Conservation (phyloP, 495 filamentous ascomycete genomes). For the Aspergillus asperescens region DNA sequence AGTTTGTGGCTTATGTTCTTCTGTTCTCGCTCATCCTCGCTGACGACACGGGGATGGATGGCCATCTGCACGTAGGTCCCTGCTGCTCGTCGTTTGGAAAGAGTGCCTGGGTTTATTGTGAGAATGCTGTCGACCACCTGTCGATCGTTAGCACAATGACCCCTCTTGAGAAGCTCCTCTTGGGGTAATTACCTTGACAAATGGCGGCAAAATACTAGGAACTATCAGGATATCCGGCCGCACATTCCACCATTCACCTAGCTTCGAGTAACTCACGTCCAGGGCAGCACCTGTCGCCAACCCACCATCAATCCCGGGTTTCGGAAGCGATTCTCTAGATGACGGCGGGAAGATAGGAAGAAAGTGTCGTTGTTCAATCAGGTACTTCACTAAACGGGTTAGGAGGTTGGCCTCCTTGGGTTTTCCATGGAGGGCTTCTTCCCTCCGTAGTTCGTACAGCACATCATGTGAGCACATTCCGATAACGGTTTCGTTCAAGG, state of each 20-base stretch:
- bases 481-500: slow-evolving; percentile 76
- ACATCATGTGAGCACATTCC: slow-evolving; percentile 79
- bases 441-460: slow-evolving; percentile 69
- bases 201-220: slow-evolving; percentile 76
- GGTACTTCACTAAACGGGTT: slow-evolving; percentile 59
- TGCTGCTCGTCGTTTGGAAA: slow-evolving; percentile 75
- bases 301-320: slow-evolving; percentile 50
- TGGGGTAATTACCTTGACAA: slow-evolving; percentile 66
- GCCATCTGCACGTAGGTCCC: slow-evolving; percentile 78
- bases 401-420: slow-evolving; percentile 54
- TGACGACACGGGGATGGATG: slow-evolving; percentile 57
- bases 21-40: slow-evolving; percentile 53
- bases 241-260: slow-evolving; percentile 83
- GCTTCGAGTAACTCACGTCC: slow-evolving; percentile 78
- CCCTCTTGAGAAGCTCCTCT: not conserved
- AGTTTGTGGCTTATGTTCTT: slow-evolving; percentile 64
- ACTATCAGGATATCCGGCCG: slow-evolving; percentile 79
- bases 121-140: slow-evolving; percentile 81
- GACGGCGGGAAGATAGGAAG: slow-evolving; percentile 81
- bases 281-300: slow-evolving; percentile 66
- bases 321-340: slow-evolving; percentile 60
- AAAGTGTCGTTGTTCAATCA: slow-evolving; percentile 86
- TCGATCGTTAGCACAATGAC: not conserved
- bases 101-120: slow-evolving; percentile 78
- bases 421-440: slow-evolving; percentile 62